Conservation (phyloP, 345 rosid species). For the Populus ilicifolia region DNA sequence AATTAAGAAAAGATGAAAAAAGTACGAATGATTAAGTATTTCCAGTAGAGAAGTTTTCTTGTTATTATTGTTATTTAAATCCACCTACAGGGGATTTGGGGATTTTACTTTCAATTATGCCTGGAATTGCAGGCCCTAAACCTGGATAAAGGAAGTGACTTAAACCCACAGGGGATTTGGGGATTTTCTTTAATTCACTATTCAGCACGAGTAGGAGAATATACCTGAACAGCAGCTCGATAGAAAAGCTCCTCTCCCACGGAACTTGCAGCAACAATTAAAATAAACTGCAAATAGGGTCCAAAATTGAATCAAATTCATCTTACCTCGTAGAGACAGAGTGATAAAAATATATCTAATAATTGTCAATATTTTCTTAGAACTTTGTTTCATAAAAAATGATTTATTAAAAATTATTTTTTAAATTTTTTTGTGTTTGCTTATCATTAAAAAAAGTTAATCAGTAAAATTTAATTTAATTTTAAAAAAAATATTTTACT, state of each 20-base stretch:
- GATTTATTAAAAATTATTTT: too few species aligned
- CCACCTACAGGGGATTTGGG: too few species aligned
- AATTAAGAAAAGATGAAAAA: neutral
- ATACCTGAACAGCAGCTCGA: constrained; percentile 93
- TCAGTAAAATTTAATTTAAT: too few species aligned
- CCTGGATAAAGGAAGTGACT: too few species aligned
- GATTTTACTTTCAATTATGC: too few species aligned
- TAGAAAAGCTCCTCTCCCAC: constrained; percentile 99
- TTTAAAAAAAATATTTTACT: too few species aligned
- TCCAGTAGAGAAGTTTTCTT: neutral
- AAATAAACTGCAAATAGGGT: constrained; percentile 53
- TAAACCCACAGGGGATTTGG: too few species aligned
- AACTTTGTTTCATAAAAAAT: too few species aligned
- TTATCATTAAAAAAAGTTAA: too few species aligned
- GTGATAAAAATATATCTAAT: neutral
- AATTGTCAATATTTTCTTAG: neutral
- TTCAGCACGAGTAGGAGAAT: neutral
- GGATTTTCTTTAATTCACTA: neutral
- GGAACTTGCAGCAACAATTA: constrained; percentile 85
- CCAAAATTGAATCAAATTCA: constrained; percentile 5
- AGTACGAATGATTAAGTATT: neutral
- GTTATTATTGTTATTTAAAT: too few species aligned
- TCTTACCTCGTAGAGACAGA: neutral
- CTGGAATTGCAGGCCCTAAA: too few species aligned
- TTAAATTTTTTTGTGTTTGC: too few species aligned